Percentiles rank a stretch among this genome's conserved stretches.
These are phyloP conservation scores for Cucurbita argyrosperma DNA, from an alignment of 306 rosid genomes.

Conservation along the genomic window DNA sequence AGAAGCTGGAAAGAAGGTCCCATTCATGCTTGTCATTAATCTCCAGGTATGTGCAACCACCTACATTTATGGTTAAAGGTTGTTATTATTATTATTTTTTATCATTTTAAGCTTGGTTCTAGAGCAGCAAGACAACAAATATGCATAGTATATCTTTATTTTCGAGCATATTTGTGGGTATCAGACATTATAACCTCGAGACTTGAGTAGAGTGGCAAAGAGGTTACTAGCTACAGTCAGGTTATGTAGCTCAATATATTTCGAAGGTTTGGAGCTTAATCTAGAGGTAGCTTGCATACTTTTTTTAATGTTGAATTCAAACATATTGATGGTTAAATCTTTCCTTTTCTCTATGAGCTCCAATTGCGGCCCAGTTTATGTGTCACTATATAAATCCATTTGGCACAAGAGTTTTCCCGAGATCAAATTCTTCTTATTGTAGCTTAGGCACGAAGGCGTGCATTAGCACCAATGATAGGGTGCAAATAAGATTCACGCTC, in stretches of 20 bases:
- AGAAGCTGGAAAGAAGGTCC: constrained; percentile 67
- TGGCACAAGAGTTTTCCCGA: background rate
- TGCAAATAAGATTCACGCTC: background rate
- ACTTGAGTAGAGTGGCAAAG: background rate
- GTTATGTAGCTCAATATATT: background rate
- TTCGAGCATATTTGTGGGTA: background rate
- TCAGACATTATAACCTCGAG: background rate
- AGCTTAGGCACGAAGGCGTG: background rate
- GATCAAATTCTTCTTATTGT: background rate
- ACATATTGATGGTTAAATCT: too few species aligned
- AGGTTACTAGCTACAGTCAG: background rate
- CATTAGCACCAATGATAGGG: background rate
- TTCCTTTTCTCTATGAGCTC: too few species aligned
- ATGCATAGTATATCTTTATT: background rate
- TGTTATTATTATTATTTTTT: background rate
- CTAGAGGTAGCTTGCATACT: background rate
- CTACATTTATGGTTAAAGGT: background rate
- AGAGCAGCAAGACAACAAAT: background rate
- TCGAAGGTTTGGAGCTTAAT: background rate
- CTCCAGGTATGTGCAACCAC: constrained; percentile 54
- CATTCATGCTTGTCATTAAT: constrained; percentile 66
- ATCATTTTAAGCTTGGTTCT: background rate
- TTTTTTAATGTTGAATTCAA: background rate
- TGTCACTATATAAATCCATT: too few species aligned
- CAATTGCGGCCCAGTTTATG: background rate